Evolutionary conservation across 139 green algal genomes (phyloP), one percentile per base, ranked within the genome.

Genomic region (Picochlorum sp.): DNA sequence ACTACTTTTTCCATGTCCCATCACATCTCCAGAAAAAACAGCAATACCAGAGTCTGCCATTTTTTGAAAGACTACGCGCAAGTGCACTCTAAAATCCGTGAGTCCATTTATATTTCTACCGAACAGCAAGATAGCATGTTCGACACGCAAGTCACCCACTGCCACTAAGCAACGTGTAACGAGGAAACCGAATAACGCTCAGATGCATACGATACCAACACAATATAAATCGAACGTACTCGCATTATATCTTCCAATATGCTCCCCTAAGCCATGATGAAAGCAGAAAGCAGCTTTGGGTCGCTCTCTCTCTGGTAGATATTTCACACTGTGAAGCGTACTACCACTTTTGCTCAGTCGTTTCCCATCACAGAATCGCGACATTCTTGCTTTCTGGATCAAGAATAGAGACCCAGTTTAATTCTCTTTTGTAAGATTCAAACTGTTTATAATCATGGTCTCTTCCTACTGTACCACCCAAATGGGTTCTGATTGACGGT

Each of bases 221-320:
- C n/a, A n/a, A n/a, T n/a, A n/a, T n/a, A n/a, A n/a, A n/a, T n/a
- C n/a, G n/a, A n/a, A n/a, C n/a, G n/a, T n/a, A n/a, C n/a, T 33
- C 4, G 18, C 22, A 50, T 10, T 31, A 59, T 86, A 87, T 4
- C 76, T 68, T 10, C 65, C 70, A 3, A 69, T 56, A 32, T 86
- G 77, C 43, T 85, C 79, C 8, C 32, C 68, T 7, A 86, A 33
- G 14, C 79, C 79, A 33, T 87, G 79, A 31, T 86, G 74, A 31
- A 74, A 76, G 5, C 81, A 53, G 4, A 87, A 57, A 14, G 66
- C 45, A 2, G 61, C 60, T 9, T 12, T 33, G 5, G 67, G 59
- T 41, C 25, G 53, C 18, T n/a, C 10, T 47, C 18, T 47, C 18
- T n/a, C 12, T 26, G 39, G 39, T 6, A 47, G 39, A n/a, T 47